These are phyloP conservation scores for Blastocrithidia nonstop DNA, from an alignment of 208 protist genomes.

Conservation along the genomic window DNA sequence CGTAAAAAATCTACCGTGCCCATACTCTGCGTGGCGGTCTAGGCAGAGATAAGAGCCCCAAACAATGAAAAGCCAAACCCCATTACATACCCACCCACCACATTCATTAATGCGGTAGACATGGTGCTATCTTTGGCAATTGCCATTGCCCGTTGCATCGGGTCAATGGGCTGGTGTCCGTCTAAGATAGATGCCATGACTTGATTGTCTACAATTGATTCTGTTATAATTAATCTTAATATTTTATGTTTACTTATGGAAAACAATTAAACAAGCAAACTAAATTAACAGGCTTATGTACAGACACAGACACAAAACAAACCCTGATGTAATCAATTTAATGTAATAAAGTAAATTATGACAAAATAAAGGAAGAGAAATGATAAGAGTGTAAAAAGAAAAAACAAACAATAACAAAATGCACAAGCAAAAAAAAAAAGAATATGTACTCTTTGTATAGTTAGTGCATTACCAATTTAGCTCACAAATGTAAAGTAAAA, in stretches of 20 bases:
- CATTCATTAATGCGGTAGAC: constrained; percentile 33
- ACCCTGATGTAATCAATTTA: too few relatives aligned
- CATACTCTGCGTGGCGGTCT: constrained; percentile 78
- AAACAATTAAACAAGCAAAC: background rate
- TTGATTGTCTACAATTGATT: background rate
- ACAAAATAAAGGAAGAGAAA: too few relatives aligned
- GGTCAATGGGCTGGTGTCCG: constrained; percentile 29
- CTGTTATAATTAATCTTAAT: too few relatives aligned
- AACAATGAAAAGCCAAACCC: constrained; percentile 80
- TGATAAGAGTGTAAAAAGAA: too few relatives aligned
- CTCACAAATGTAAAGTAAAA: too few relatives aligned
- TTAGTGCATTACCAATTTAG: too few relatives aligned
- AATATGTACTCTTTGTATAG: too few relatives aligned
- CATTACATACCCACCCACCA: constrained; percentile 77
- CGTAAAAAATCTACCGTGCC: constrained; percentile 80
- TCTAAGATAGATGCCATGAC: constrained; percentile 50
- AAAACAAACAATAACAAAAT: too few relatives aligned
- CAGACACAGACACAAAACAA: constrained; percentile 6
- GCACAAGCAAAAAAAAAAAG: too few relatives aligned
- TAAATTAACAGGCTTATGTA: background rate
- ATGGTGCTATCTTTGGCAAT: constrained; percentile 44
- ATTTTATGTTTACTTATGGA: background rate
- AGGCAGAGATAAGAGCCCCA: constrained; percentile 68
- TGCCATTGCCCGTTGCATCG: constrained; percentile 49
- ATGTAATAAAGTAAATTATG: too few relatives aligned